These are phyloP conservation scores for Fusarium begoniae DNA, from an alignment of 2,329 filamentous ascomycete genomes.

Conservation along the genomic window DNA sequence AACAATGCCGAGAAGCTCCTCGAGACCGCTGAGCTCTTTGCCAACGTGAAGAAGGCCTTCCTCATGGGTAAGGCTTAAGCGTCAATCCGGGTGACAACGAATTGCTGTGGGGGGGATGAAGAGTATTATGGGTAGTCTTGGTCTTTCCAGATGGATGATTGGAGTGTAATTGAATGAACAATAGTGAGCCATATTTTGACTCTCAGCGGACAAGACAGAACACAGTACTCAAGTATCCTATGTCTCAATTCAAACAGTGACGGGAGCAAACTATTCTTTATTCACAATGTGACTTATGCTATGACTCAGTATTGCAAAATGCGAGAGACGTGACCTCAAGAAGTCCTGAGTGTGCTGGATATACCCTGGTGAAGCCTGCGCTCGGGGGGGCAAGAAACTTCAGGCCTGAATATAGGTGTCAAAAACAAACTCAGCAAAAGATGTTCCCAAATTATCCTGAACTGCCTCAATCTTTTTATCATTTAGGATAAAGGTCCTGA, in stretches of 20 bases:
- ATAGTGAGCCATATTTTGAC: background rate
- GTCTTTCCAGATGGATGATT: background rate
- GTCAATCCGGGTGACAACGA: background rate
- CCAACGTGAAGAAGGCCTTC: slow-evolving; percentile 21
- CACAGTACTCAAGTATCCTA: background rate
- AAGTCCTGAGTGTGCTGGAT: background rate
- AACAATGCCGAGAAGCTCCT: slow-evolving; percentile 5
- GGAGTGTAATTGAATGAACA: background rate
- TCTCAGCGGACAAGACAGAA: background rate
- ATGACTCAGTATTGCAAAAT: background rate
- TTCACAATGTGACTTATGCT: background rate
- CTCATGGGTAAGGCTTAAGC: background rate
- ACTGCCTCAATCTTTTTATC: too few species aligned
- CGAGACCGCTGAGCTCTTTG: background rate
- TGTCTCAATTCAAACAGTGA: background rate
- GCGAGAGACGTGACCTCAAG: background rate
- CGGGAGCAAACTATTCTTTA: background rate
- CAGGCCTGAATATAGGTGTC: too few species aligned
- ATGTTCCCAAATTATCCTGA: too few species aligned
- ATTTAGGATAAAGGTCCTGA: too few species aligned
- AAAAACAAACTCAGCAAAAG: too few species aligned
- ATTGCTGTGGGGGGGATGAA: background rate
- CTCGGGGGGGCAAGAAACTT: too few species aligned
- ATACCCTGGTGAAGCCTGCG: background rate
- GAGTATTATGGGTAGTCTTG: background rate